A percentile compares a stretch with the other conserved stretches of the same genome.
These are phyloP conservation scores for Pneumocystis sp. DNA, from an alignment of 1,139 yeast species.

Conservation along the genomic window DNA sequence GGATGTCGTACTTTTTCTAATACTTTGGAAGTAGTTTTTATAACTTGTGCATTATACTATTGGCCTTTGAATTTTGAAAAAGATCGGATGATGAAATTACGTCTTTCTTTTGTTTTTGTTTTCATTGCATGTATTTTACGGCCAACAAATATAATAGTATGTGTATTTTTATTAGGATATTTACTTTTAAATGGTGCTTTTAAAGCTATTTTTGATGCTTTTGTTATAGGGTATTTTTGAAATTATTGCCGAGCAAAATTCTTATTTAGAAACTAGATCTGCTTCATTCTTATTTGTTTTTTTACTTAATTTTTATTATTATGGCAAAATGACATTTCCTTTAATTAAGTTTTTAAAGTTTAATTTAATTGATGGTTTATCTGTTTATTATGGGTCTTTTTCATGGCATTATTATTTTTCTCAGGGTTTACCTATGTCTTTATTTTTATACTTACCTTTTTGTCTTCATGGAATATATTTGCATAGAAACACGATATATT, in stretches of 20 bases:
- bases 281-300: slow-evolving; percentile 27
- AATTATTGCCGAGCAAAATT: slow-evolving; percentile 16
- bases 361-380: slow-evolving; percentile 56
- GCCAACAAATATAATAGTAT: slow-evolving; percentile 68
- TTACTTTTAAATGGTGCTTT: slow-evolving; percentile 1
- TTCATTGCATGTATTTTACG: slow-evolving; percentile 50
- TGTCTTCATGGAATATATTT: slow-evolving; percentile 30
- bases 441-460: slow-evolving; percentile 54
- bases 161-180: slow-evolving; percentile 32
- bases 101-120: slow-evolving; percentile 31
- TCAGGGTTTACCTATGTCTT: slow-evolving; percentile 68
- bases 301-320: slow-evolving; percentile 45
- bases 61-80: slow-evolving; percentile 48
- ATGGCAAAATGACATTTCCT: slow-evolving; percentile 47
- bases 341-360: slow-evolving; percentile 54
- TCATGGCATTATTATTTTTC: slow-evolving; percentile 73
- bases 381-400: slow-evolving; percentile 72
- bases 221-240: slow-evolving; percentile 12
- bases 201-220: slow-evolving; percentile 9
- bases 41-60: slow-evolving; percentile 49
- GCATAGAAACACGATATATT: slow-evolving; percentile 18
- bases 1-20: slow-evolving; percentile 78
- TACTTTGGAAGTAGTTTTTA: slow-evolving; percentile 59
- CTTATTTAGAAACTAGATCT: slow-evolving; percentile 18
- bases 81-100: slow-evolving; percentile 1